Percentiles rank a stretch among this genome's conserved stretches.
phyloP scores from a whole-genome alignment of 768 basidiomycete species.

The Russula dissimulans region DNA sequence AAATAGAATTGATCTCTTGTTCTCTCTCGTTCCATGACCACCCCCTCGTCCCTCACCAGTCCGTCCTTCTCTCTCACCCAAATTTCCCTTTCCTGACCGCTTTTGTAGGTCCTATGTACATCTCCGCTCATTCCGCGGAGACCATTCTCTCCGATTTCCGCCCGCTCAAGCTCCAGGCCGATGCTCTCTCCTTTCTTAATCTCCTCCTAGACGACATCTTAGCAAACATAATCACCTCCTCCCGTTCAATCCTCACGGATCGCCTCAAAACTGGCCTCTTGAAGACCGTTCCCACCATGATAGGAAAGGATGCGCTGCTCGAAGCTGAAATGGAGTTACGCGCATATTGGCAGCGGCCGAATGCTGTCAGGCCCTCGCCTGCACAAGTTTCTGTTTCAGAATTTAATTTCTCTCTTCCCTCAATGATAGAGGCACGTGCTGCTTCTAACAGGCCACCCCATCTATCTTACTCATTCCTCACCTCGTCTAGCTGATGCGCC shows the following conservation, averaged over 20 bases:
- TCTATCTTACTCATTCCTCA: constrained; percentile 12
- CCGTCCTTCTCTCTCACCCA: too few relatives aligned
- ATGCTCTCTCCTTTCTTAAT: constrained; percentile 75
- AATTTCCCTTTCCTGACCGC: background rate
- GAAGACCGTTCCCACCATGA: constrained; percentile 62
- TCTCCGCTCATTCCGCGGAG: constrained; percentile 79
- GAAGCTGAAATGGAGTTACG: constrained; percentile 91
- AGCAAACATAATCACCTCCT: constrained; percentile 54
- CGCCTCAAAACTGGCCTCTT: constrained; percentile 64
- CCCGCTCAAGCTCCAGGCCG: constrained; percentile 73
- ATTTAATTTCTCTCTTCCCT: constrained; percentile 58
- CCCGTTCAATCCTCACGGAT: constrained; percentile 64
- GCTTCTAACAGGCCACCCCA: background rate
- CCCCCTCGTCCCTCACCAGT: background rate
- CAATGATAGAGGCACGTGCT: constrained; percentile 60
- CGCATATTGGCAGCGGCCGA: constrained; percentile 77
- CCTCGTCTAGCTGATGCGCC: constrained; percentile 49
- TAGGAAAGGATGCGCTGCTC: constrained; percentile 86
- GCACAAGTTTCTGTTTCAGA: constrained; percentile 37
- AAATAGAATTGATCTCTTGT: background rate
- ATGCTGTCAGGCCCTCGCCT: constrained; percentile 28
- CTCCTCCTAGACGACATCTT: constrained; percentile 79
- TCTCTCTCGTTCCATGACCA: background rate
- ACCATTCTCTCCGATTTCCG: constrained; percentile 88
- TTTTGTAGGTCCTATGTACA: constrained; percentile 56